Evolutionary conservation across 2,329 filamentous ascomycete genomes (phyloP), one percentile per base, ranked within the genome.

Genomic region (Microdochium nivale): DNA sequence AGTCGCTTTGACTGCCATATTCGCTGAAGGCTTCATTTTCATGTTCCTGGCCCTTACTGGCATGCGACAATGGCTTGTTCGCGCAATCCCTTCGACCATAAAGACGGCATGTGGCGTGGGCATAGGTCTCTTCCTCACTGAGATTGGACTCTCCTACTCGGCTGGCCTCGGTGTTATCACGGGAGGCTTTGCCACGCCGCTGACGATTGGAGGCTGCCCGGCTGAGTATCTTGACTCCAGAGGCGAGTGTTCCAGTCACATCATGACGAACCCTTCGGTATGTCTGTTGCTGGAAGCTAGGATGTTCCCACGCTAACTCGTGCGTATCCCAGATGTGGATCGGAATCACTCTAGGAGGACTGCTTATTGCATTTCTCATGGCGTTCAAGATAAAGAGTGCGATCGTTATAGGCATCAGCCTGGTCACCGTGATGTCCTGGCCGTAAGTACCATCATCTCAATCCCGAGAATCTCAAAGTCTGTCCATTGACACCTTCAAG

Each of bases 141-240:
- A 83, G 55, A 82, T 83, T 54, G 82, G 82, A 1, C 73, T 86
- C 56, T 89, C 87, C 0, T 94, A 94, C 65, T 84, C 83, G 23
- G 83, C 87, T 47, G 90, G 90, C 52, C 91, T 96, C 60, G 90
- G 90, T 16, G 78, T 88, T 30, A 84, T 95, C 55, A 90, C 87
- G 0, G 89, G 89, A 25, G 81, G 81, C 13, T 66, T 66, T 23
- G 74, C 79, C 1, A 90, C 88, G 0, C 90, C 90, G 0, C 75
- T 94, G 27, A 80, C 88, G 33, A 75, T 95, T 46, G 90, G 82
- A 1, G 90, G 90, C 3, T 95, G 90, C 59, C 75, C 79, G 0
- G 61, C 74, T 0, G 75, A 84, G 47, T 75, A 75, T 49, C 68
- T 81, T 21, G 67, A 80, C 2, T 56, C 62, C 4, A 74, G 68